These are phyloP conservation scores for Vitrella brassicaformis DNA, from an alignment of 73 alveolate species.

Conservation along the genomic window DNA sequence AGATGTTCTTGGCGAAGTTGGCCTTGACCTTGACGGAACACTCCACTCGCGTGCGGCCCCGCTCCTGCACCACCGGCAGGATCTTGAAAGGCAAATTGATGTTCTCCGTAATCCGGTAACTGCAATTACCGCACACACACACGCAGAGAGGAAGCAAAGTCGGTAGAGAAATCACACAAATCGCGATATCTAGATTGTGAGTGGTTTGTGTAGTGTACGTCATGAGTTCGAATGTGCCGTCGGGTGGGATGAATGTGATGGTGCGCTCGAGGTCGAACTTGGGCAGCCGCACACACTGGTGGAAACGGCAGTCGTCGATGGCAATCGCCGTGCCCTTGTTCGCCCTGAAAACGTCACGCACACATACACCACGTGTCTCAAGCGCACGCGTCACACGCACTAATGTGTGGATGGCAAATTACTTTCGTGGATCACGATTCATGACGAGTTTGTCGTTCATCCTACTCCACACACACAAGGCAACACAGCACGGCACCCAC, in stretches of 20 bases:
- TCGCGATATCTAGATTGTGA: too few relatives aligned
- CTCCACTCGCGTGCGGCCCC: constrained; percentile 63
- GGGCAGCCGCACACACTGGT: constrained; percentile 81
- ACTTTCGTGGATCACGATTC: too few relatives aligned
- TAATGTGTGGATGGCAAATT: too few relatives aligned
- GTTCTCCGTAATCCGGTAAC: constrained; percentile 86
- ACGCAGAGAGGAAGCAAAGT: too few relatives aligned
- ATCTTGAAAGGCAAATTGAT: constrained; percentile 80
- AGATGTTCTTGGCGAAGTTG: constrained; percentile 69
- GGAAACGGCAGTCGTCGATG: constrained; percentile 64
- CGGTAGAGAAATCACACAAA: too few relatives aligned
- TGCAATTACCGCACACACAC: too few relatives aligned
- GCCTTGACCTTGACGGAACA: constrained; percentile 76
- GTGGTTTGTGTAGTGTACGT: too few relatives aligned
- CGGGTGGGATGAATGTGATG: constrained; percentile 91
- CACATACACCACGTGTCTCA: constrained; percentile 47
- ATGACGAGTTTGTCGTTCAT: constrained; percentile 85
- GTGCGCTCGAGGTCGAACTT: constrained; percentile 88
- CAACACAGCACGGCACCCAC: too few relatives aligned
- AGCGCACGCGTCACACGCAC: too few relatives aligned
- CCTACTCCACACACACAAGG: too few relatives aligned
- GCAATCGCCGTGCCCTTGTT: constrained; percentile 43
- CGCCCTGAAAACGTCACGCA: constrained; percentile 64
- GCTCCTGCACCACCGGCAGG: constrained; percentile 71
- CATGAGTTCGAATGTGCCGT: constrained; percentile 75